These are phyloP conservation scores for Skeletonema potamos DNA, from an alignment of 108 stramenopile species.

Conservation along the genomic window DNA sequence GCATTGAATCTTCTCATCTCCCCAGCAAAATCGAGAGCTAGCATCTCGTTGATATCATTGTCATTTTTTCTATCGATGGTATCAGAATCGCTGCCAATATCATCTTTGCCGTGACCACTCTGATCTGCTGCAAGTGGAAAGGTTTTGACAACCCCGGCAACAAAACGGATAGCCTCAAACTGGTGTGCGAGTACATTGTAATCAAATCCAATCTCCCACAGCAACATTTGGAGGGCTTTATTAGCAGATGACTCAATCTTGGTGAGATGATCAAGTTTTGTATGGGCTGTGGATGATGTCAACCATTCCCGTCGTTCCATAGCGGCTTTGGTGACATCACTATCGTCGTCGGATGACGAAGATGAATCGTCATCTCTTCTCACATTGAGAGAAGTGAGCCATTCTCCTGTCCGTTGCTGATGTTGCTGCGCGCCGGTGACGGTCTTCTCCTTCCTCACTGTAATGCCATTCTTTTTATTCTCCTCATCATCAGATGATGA, in stretches of 20 bases:
- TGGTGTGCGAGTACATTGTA: conserved; percentile 34
- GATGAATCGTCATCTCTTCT: neutral
- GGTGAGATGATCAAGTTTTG: conserved; percentile 14
- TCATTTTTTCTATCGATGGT: neutral
- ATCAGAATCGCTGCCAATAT: neutral
- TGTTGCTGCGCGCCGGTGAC: neutral
- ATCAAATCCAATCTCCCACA: conserved; percentile 37
- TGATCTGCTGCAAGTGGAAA: conserved; percentile 32
- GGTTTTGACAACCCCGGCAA: conserved; percentile 23
- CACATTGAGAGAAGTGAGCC: conserved; percentile 3
- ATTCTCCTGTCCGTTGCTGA: neutral
- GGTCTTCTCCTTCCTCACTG: neutral
- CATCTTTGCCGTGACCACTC: neutral
- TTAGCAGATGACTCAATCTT: conserved; percentile 3
- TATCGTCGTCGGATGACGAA: neutral
- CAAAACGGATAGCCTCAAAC: conserved; percentile 45
- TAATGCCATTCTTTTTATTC: neutral
- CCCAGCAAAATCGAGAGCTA: neutral
- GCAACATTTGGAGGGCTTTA: conserved; percentile 19
- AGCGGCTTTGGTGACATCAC: neutral
- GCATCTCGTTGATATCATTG: conserved; percentile 7
- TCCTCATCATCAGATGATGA: neutral
- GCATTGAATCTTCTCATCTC: conserved; percentile 2
- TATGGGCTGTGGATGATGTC: neutral
- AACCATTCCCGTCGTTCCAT: neutral